Conservation (phyloP, 306 rosid species). For the Castanospermum australe region DNA sequence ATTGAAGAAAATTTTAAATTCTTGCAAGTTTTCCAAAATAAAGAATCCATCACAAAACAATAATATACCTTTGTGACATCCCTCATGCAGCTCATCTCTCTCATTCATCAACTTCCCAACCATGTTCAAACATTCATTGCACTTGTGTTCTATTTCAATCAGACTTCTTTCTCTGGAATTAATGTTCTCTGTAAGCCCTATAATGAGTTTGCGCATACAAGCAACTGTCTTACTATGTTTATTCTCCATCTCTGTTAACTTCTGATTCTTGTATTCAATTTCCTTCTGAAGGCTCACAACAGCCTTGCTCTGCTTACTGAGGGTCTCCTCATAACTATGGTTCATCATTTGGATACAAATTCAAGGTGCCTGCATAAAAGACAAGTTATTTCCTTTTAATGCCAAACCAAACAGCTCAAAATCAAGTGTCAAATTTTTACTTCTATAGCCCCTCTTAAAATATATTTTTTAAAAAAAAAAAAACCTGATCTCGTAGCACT, state of each 20-base stretch:
- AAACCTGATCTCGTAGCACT: too few relatives aligned
- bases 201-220: not conserved
- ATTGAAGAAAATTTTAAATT: not conserved
- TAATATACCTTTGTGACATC: constrained; percentile 6
- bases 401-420: not conserved
- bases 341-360: constrained; percentile 24
- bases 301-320: constrained; percentile 8
- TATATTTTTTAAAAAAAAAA: not conserved
- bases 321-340: not conserved
- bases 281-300: constrained; percentile 26
- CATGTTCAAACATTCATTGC: not conserved
- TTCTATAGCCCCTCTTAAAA: not conserved
- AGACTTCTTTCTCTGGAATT: constrained; percentile 6
- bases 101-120: constrained; percentile 16
- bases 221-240: not conserved
- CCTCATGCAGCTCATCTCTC: not conserved
- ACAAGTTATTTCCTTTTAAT: not conserved
- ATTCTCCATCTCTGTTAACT: constrained; percentile 29
- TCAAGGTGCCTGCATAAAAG: constrained; percentile 11
- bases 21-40: not conserved
- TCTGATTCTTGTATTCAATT: constrained; percentile 13
- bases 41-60: not conserved
- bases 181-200: constrained; percentile 10
- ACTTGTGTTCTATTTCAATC: constrained; percentile 25
- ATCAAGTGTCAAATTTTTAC: not conserved